These are phyloP conservation scores for Penicillium paneum DNA, from an alignment of 2,329 filamentous ascomycete genomes.

Conservation along the genomic window DNA sequence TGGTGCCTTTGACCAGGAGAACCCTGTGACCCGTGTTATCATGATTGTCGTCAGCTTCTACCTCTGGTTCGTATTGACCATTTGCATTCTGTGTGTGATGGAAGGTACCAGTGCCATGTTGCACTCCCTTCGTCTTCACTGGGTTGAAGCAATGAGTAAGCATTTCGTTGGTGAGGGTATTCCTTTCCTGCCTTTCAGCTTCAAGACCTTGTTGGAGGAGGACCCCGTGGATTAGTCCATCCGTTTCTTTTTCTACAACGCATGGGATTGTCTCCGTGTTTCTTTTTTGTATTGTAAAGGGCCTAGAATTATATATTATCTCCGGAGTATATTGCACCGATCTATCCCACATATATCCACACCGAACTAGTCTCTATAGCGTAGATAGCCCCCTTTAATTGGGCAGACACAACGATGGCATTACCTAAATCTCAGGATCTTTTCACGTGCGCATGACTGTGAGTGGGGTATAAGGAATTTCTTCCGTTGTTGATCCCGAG, in stretches of 20 bases:
- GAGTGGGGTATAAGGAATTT: slow-evolving; percentile 10
- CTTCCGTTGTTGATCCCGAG: slow-evolving; percentile 12
- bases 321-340: background rate
- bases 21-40: slow-evolving; percentile 68
- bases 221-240: slow-evolving; percentile 52
- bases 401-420: background rate
- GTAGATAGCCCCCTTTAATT: background rate
- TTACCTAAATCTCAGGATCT: slow-evolving; percentile 6
- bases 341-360: background rate
- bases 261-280: background rate
- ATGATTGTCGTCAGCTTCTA: slow-evolving; percentile 79
- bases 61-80: slow-evolving; percentile 83
- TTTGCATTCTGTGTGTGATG: slow-evolving; percentile 84
- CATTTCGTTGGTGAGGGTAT: slow-evolving; percentile 90
- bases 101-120: slow-evolving; percentile 95
- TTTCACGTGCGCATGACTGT: slow-evolving; percentile 11
- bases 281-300: slow-evolving; percentile 8
- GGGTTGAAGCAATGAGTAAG: slow-evolving; percentile 98
- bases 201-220: slow-evolving; percentile 79
- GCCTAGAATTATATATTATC: slow-evolving; percentile 10
- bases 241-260: background rate
- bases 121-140: slow-evolving; percentile 85
- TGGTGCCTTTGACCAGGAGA: slow-evolving; percentile 63
- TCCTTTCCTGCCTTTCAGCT: slow-evolving; percentile 85
- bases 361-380: background rate